Percentiles rank a stretch among this genome's conserved stretches.
These are phyloP conservation scores for Epichloe brachyelytri DNA, from an alignment of 2,329 filamentous ascomycete genomes.

Conservation along the genomic window DNA sequence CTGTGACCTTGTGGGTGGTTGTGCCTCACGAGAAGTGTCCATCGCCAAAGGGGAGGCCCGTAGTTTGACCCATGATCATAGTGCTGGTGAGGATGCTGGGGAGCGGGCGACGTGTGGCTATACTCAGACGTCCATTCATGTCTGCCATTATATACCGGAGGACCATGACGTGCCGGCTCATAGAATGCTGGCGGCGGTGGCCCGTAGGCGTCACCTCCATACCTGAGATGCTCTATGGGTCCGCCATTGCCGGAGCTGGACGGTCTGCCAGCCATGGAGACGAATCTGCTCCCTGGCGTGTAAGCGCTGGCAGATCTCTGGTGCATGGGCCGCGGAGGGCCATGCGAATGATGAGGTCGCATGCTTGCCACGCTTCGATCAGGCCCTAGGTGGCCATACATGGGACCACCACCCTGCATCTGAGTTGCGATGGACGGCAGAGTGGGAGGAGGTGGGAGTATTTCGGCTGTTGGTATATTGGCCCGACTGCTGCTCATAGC, in stretches of 20 bases:
- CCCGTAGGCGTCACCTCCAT: background rate
- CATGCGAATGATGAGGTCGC: background rate
- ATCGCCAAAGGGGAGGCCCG: background rate
- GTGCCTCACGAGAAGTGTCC: background rate
- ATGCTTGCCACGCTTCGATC: background rate
- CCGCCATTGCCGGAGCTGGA: conserved; percentile 10
- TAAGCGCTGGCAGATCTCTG: conserved; percentile 13
- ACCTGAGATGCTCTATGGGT: background rate
- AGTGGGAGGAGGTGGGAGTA: conserved; percentile 6
- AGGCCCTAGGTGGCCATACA: background rate
- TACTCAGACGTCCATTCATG: conserved; percentile 3
- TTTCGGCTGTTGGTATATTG: conserved; percentile 1
- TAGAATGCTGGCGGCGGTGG: conserved; percentile 2
- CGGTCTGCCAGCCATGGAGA: conserved; percentile 6
- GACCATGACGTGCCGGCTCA: conserved; percentile 4
- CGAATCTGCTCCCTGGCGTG: conserved; percentile 7
- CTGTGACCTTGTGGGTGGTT: background rate
- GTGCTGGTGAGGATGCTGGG: background rate
- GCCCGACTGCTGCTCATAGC: background rate
- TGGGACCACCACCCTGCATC: conserved; percentile 3
- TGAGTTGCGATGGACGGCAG: conserved; percentile 15
- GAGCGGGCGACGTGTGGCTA: background rate
- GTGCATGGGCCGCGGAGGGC: conserved; percentile 9
- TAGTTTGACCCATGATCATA: background rate
- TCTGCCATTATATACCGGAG: background rate